These are phyloP conservation scores for Blastobotrys petasosporus DNA, from an alignment of 1,139 yeast genomes.

Conservation along the genomic window DNA sequence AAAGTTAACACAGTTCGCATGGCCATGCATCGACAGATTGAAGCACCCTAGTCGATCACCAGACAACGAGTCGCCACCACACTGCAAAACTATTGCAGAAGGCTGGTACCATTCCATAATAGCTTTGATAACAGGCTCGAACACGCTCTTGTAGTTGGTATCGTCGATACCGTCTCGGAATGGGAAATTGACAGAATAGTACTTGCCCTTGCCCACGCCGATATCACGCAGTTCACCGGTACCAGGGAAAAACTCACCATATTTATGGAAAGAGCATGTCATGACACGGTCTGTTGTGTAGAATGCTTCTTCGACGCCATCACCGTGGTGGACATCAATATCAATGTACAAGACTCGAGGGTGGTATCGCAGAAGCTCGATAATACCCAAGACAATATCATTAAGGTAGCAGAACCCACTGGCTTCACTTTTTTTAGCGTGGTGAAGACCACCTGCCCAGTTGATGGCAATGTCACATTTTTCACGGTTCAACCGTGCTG, in stretches of 20 bases:
- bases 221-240: constrained; percentile 86
- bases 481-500: constrained; percentile 85
- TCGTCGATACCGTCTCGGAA: constrained; percentile 91
- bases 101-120: constrained; percentile 94
- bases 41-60: constrained; percentile 91
- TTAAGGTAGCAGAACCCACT: constrained; percentile 92
- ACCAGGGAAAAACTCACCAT: constrained; percentile 95
- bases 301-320: constrained; percentile 97
- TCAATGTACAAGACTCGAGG: constrained; percentile 94
- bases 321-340: constrained; percentile 97
- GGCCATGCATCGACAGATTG: constrained; percentile 87
- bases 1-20: constrained; percentile 89
- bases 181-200: constrained; percentile 84
- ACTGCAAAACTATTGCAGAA: constrained; percentile 76
- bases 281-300: constrained; percentile 94
- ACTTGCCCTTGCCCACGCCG: constrained; percentile 85
- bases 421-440: constrained; percentile 93
- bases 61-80: constrained; percentile 87
- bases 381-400: constrained; percentile 85
- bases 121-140: constrained; percentile 77
- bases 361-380: constrained; percentile 83
- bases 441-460: constrained; percentile 97
- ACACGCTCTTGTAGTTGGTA: constrained; percentile 74
- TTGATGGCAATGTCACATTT: constrained; percentile 94
- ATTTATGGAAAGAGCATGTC: constrained; percentile 97